Evolutionary conservation across 1,139 yeast species (phyloP).

Genomic region (Protomyces macrosporus): DNA sequence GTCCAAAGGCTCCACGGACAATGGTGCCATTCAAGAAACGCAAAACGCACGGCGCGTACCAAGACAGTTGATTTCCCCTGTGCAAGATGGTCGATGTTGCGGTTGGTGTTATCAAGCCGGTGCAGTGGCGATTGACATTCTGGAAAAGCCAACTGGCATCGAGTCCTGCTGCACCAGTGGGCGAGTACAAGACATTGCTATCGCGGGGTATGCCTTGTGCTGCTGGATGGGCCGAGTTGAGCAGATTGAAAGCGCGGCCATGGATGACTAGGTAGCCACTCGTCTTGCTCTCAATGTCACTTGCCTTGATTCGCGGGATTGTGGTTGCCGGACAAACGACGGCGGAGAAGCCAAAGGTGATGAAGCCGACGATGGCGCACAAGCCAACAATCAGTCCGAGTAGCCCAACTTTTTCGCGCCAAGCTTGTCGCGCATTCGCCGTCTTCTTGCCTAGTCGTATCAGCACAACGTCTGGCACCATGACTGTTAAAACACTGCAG

Average conservation of each 20-base stretch:
- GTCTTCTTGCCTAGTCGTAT: background rate
- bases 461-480: background rate
- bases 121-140: constrained; percentile 91
- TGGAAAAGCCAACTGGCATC: constrained; percentile 89
- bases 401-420: too few relatives aligned
- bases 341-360: too few relatives aligned
- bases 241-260: too few relatives aligned
- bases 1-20: constrained; percentile 36
- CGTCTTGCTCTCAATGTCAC: constrained; percentile 49
- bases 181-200: constrained; percentile 72
- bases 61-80: constrained; percentile 59
- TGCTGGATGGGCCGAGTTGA: too few relatives aligned
- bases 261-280: too few relatives aligned
- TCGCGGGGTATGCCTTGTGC: constrained; percentile 51
- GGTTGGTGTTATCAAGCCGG: constrained; percentile 69
- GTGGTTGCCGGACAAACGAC: too few relatives aligned
- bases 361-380: too few relatives aligned
- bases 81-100: constrained; percentile 66
- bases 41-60: constrained; percentile 93
- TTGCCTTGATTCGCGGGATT: too few relatives aligned
- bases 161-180: constrained; percentile 78
- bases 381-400: too few relatives aligned
- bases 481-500: background rate
- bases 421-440: too few relatives aligned
- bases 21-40: constrained; percentile 34